Evolutionary conservation across 2,329 filamentous ascomycete genomes (phyloP).

Genomic region (Proliferodiscus dingleyae): DNA sequence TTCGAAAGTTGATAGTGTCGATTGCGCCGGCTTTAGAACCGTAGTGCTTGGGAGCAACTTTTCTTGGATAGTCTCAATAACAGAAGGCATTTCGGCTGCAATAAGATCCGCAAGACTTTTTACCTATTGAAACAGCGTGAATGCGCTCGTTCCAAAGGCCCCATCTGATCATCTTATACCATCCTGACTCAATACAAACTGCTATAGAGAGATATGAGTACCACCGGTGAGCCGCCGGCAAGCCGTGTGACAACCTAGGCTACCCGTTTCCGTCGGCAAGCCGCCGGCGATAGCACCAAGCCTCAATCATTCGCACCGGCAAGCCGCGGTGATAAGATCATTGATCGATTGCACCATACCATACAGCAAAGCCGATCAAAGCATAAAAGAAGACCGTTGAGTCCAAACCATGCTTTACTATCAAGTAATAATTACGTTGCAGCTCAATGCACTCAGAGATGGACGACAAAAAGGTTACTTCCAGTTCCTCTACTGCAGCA

Average conservation of each 20-base stretch:
- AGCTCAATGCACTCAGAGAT: slow-evolving; percentile 2
- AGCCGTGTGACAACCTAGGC: background rate
- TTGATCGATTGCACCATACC: background rate
- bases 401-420: background rate
- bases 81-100: slow-evolving; percentile 4
- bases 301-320: slow-evolving; percentile 4
- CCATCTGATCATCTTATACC: no score
- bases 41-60: background rate
- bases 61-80: background rate
- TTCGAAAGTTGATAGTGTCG: slow-evolving; percentile 21
- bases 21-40: background rate
- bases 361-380: background rate
- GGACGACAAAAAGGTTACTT: slow-evolving; percentile 1
- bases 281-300: background rate
- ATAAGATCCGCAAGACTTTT: no score
- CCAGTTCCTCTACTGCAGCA: background rate
- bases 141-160: no score
- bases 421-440: background rate
- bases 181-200: background rate
- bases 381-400: slow-evolving; percentile 4
- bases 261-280: slow-evolving; percentile 1
- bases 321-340: slow-evolving; percentile 11
- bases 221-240: background rate
- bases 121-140: no score
- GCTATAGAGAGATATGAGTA: background rate